Base-by-base conservation (phyloP, 345 rosid genomes). In the Arabis alpina region DNA sequence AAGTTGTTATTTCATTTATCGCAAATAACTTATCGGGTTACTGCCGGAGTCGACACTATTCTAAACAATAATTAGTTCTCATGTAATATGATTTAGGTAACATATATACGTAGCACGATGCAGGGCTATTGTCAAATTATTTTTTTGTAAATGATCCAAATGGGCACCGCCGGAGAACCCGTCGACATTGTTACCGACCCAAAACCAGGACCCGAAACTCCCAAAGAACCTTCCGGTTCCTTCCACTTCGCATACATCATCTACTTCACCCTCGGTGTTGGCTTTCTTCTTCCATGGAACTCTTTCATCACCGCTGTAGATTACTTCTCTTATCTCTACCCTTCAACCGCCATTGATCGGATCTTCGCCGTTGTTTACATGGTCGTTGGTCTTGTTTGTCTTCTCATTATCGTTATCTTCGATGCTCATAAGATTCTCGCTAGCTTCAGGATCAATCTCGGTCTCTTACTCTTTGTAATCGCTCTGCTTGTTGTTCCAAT, bases 271-370 rank as follows among this genome's bases (percentile, higher is more conserved):
- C 79, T 94, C 24, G 97, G 99, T 19, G 61, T 87, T 8, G 97
- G 99, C 42, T 89, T 67, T 44, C 92, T 94, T 56, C 91, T 94
- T 78, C 99, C 99, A n/a, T 91, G 99, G 99, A 94, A 94, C 86
- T 76, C 96, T 43, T 94, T 88, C 90, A 89, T 94, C 82, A 94
- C 99, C 37, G 97, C 96, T 81, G 96, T 91, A 73, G 99, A 94
- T 70, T 94, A 89, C 89, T 94, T 94, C 84, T 76, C 91, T 70
- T 87, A 83, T 83, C 84, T 91, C 80, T 94, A 91, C 70, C 99
- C 99, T 0, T 91, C 85, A 19, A 87, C 82, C 63, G 74, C 93
- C 61, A 93, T 94, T 15, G 98, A 94, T 81, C 96, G 99, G 43
- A 72, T 88, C 75, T 94, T 94, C 76, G 87, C 96, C 72, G 90